Evolutionary conservation across 2,329 filamentous ascomycete genomes (phyloP), one percentile per base, ranked within the genome.

Genomic region (Sclerotinia minor): DNA sequence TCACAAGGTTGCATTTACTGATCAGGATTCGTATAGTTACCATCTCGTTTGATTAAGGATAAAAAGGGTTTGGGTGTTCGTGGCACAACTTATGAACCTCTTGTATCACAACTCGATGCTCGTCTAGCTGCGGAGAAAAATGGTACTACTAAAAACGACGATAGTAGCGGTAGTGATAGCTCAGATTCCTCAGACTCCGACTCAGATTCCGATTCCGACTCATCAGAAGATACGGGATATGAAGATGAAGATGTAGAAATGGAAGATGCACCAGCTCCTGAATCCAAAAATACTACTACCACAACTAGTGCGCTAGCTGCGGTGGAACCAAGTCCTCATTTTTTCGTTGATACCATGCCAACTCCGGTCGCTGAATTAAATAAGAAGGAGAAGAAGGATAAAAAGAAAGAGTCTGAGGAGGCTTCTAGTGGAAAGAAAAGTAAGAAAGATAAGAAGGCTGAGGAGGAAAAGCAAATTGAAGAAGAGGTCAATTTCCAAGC

Each of bases 381-480:
- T 24, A 72, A 71, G 68, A 65, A 70, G 57, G 69, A 65, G n/a
- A 71, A 69, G 58, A 72, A 73, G 15, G 49, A 47, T 47, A 58
- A 63, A 6, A 64, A 64, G 35, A 54, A 24, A 26, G 44, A 53
- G 35, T 9, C 41, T 13, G 41, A 65, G 4, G 53, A 49, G n/a
- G 11, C 32, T 49, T 26, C 38, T 3, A n/a, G 4, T 15, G 60
- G 29, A 13, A 32, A 41, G 24, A 65, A 68, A 32, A 29, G 35
- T 11, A 67, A 68, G 47, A 92, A 97, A 32, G 92, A 96, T 72
- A 96, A 95, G 81, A 87, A 92, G 57, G 26, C 21, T 6, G 26
- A 54, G 19, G 26, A n/a, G 9, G 59, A 69, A 86, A 87, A 73
- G 81, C 81, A 26, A 96, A 67, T 61, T 35, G 71, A 72, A 26